These are phyloP conservation scores for Warburgia ugandensis DNA, from an alignment of 164 flowering plant genomes.

Conservation along the genomic window DNA sequence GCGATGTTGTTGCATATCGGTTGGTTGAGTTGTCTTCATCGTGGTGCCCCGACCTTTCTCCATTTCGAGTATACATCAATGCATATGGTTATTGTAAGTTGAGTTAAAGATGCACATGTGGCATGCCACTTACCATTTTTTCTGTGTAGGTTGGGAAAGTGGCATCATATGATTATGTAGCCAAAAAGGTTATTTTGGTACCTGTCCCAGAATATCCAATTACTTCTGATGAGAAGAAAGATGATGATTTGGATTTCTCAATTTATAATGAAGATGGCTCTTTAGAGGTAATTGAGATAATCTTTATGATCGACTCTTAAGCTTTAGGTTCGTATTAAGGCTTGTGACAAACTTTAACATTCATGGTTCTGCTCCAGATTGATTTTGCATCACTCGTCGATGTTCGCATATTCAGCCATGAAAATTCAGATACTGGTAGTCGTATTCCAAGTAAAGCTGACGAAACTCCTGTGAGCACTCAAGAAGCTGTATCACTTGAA, in stretches of 20 bases:
- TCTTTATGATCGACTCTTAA: not conserved
- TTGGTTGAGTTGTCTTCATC: conserved; percentile 79
- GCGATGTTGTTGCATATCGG: conserved; percentile 84
- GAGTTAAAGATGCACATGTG: not conserved
- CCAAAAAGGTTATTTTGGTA: conserved; percentile 36
- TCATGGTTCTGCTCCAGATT: conserved; percentile 38
- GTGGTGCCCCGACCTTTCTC: conserved; percentile 83
- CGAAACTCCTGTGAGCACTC: conserved; percentile 15
- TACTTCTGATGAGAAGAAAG: conserved; percentile 23
- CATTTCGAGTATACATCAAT: conserved; percentile 53
- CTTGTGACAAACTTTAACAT: conserved; percentile 3
- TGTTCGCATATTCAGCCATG: conserved; percentile 41
- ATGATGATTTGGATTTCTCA: conserved; percentile 43
- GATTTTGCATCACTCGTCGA: conserved; percentile 62
- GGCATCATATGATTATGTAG: conserved; percentile 32
- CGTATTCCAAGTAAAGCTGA: conserved; percentile 8
- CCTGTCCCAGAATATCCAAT: conserved; percentile 66
- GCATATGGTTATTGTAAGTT: not conserved
- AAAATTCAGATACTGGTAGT: conserved; percentile 16
- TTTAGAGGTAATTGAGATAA: conserved; percentile 49
- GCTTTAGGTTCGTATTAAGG: not conserved
- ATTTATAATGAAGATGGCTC: conserved; percentile 84
- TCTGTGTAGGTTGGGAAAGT: conserved; percentile 68
- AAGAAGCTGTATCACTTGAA: conserved; percentile 10
- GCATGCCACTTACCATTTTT: conserved; percentile 2